Evolutionary conservation across 2,329 filamentous ascomycete genomes (phyloP).

Genomic region (Clathrospora elynae): DNA sequence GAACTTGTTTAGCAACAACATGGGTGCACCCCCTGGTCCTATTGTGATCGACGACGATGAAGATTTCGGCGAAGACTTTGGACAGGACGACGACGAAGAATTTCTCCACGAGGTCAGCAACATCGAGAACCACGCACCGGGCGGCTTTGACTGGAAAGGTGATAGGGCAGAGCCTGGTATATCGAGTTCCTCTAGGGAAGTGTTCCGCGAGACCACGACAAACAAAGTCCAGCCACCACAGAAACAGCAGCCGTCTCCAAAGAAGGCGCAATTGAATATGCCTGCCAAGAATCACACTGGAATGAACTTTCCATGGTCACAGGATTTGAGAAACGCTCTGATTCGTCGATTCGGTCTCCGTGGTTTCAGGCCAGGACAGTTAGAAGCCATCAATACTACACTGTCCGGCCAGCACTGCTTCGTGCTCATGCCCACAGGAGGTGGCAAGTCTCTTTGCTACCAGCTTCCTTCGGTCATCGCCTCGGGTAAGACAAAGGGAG

Average conservation of each 20-base stretch:
- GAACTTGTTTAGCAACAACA: conserved; percentile 18
- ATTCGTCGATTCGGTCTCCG: conserved; percentile 82
- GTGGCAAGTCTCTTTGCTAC: conserved; percentile 96
- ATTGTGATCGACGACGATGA: conserved; percentile 20
- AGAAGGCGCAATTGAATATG: conserved; percentile 34
- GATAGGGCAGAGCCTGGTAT: conserved; percentile 24
- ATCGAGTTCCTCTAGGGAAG: conserved; percentile 20
- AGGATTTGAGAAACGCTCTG: conserved; percentile 79
- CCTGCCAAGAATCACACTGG: conserved; percentile 49
- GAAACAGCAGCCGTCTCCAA: conserved; percentile 30
- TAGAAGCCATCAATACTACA: conserved; percentile 95
- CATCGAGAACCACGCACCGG: conserved; percentile 47
- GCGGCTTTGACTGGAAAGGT: conserved; percentile 37
- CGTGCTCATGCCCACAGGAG: conserved; percentile 96
- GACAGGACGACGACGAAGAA: conserved; percentile 40
- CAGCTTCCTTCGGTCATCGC: conserved; percentile 86
- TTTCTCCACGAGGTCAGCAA: conserved; percentile 51
- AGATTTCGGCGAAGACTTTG: conserved; percentile 36
- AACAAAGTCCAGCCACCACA: conserved; percentile 26
- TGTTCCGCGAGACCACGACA: conserved; percentile 42
- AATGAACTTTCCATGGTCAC: conserved; percentile 70
- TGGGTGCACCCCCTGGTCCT: conserved; percentile 15
- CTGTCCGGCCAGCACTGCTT: conserved; percentile 87
- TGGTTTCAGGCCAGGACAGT: conserved; percentile 87
- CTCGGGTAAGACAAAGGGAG: conserved; percentile 78